These are phyloP conservation scores for Mortierella sp. DNA, from an alignment of 371 early-diverging fungal genomes.

Conservation along the genomic window DNA sequence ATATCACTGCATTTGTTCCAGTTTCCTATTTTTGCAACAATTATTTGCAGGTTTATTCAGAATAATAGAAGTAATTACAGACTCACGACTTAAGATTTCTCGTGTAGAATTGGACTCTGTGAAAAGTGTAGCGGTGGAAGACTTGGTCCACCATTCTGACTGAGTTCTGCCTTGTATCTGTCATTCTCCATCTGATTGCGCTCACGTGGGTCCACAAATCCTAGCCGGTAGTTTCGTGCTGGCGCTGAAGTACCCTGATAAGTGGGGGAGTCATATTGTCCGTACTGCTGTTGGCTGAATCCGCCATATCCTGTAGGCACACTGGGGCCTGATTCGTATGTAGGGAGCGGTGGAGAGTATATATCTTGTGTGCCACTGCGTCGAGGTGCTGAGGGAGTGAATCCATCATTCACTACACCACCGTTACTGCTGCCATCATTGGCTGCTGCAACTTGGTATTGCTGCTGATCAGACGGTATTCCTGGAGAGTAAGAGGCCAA, in stretches of 20 bases:
- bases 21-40: not conserved
- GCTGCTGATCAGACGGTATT: constrained; percentile 27
- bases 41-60: not conserved
- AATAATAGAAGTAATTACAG: not conserved
- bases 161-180: constrained; percentile 32
- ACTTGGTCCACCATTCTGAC: not conserved
- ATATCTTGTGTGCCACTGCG: constrained; percentile 33
- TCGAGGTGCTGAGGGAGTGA: constrained; percentile 13
- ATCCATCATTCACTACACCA: constrained; percentile 2
- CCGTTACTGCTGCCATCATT: constrained; percentile 4
- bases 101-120: constrained; percentile 42
- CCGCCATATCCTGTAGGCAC: constrained; percentile 13
- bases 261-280: constrained; percentile 27
- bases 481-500: constrained; percentile 36
- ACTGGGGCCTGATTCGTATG: constrained; percentile 12
- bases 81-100: constrained; percentile 18
- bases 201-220: constrained; percentile 49
- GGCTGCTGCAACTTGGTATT: constrained; percentile 26
- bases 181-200: constrained; percentile 37
- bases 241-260: constrained; percentile 19
- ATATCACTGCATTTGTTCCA: not conserved
- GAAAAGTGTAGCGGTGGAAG: constrained; percentile 39
- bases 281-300: constrained; percentile 18
- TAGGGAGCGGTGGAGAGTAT: constrained; percentile 28
- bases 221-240: constrained; percentile 35